Evolutionary conservation across 495 filamentous ascomycete genomes (phyloP).

Genomic region (Talaromyces trachyspermus): DNA sequence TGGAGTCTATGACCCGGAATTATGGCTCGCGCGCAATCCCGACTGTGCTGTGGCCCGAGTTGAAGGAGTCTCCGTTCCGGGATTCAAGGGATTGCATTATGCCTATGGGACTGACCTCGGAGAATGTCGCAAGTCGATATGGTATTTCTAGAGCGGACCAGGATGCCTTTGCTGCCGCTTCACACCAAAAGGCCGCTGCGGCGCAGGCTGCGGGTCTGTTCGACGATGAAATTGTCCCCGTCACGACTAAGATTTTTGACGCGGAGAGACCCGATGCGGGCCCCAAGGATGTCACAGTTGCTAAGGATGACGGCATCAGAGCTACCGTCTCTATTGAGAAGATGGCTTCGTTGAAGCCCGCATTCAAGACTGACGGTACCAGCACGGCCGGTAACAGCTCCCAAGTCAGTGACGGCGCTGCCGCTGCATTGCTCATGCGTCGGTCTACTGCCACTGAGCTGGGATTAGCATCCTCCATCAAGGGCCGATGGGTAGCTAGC

Average conservation of each 20-base stretch:
- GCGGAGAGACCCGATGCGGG: constrained; percentile 53
- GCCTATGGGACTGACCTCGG: constrained; percentile 88
- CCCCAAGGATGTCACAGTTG: constrained; percentile 52
- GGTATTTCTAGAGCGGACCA: constrained; percentile 67
- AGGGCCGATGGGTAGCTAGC: constrained; percentile 72
- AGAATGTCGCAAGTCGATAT: constrained; percentile 81
- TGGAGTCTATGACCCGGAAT: constrained; percentile 91
- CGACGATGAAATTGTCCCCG: constrained; percentile 69
- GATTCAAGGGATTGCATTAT: constrained; percentile 82
- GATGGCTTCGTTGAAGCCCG: constrained; percentile 74
- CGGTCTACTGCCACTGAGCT: constrained; percentile 72
- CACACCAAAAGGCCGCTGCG: constrained; percentile 60
- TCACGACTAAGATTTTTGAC: constrained; percentile 53
- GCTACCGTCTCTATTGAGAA: constrained; percentile 56
- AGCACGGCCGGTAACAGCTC: constrained; percentile 83
- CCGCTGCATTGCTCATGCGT: constrained; percentile 74
- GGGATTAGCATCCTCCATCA: constrained; percentile 58
- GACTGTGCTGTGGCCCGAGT: constrained; percentile 65
- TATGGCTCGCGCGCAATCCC: constrained; percentile 81
- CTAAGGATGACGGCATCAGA: constrained; percentile 76
- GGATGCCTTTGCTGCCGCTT: constrained; percentile 71
- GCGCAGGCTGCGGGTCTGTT: constrained; percentile 66
- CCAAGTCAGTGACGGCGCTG: constrained; percentile 84
- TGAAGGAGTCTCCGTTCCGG: constrained; percentile 55
- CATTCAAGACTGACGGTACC: constrained; percentile 62